A percentile compares a stretch with the other conserved stretches of the same genome.
These are phyloP conservation scores for Onygenales sp. DNA, from an alignment of 2,329 filamentous ascomycete species.

Conservation along the genomic window DNA sequence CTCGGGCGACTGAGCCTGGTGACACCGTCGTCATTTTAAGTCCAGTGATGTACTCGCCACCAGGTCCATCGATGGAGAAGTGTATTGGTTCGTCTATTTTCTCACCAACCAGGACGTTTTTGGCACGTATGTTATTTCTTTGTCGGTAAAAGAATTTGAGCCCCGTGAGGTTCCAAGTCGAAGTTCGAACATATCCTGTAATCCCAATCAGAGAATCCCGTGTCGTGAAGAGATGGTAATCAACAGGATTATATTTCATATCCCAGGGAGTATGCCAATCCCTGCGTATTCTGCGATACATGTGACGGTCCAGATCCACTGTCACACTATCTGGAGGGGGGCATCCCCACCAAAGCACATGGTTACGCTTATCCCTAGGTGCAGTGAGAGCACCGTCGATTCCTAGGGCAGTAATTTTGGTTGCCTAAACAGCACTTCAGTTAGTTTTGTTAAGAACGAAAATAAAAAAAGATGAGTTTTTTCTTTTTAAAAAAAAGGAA, in stretches of 20 bases:
- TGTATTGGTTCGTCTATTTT: background rate
- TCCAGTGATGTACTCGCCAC: background rate
- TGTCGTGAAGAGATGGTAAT: background rate
- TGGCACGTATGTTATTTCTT: background rate
- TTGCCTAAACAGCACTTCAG: background rate
- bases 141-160: background rate
- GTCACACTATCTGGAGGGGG: background rate
- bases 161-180: background rate
- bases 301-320: constrained; percentile 1
- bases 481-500: no score
- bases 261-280: background rate
- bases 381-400: background rate
- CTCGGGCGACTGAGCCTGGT: background rate
- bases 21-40: background rate
- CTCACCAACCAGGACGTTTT: background rate
- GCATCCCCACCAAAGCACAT: background rate
- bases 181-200: background rate
- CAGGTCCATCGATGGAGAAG: background rate
- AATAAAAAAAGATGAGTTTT: background rate
- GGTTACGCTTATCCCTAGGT: background rate
- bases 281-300: constrained; percentile 1
- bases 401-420: background rate
- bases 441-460: background rate
- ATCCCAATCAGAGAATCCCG: background rate
- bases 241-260: constrained; percentile 2